Evolutionary conservation across 306 rosid species (phyloP), one percentile per base, ranked within the genome.

Genomic region (Alnus rubra): DNA sequence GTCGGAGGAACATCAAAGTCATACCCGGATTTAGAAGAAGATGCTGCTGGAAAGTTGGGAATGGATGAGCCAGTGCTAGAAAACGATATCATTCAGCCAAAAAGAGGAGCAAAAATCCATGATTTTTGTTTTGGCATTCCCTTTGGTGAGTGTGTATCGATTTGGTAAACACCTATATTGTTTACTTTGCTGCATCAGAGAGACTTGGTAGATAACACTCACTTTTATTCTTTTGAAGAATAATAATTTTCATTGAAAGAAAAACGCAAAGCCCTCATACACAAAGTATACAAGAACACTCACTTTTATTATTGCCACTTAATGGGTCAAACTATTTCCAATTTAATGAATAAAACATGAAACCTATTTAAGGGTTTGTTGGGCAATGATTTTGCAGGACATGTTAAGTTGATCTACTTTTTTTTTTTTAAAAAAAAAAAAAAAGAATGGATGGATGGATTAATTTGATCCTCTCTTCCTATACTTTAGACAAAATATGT

Each of bases 111-210:
- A 3, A 92, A 89, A 86, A 86, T 94, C 76, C 98, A 94, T 85
- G 98, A 94, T 82, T 94, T 94, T 81, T 94, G 98, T 86, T 94
- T 94, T 16, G 98, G 97, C 74, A 92, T 94, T 83, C 98, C 98
- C 53, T 94, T 89, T 76, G 98, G 98, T 89, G 71, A 85, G 90
- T 84, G 74, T 79, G 74, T 62, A 75, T 51, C 28, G 56, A 56
- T 79, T 82, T 69, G 79, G 44, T 11, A 18, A 42, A 42, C 28
- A 68, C 31, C 15, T 39, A 6, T 15, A 9, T 42, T 68, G 51
- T 68, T 9, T 3, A 42, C 6, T 68, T 68, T 4, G 2, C 15
- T 74, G 69, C 50, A 19, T 62, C 10, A 33, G 55, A 52, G 77
- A 30, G 54, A 80, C 55, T 69, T 71, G 56, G 52, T 37, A 73